Conservation (phyloP, 2,329 filamentous ascomycete species). For the Aspergillus sp. region DNA sequence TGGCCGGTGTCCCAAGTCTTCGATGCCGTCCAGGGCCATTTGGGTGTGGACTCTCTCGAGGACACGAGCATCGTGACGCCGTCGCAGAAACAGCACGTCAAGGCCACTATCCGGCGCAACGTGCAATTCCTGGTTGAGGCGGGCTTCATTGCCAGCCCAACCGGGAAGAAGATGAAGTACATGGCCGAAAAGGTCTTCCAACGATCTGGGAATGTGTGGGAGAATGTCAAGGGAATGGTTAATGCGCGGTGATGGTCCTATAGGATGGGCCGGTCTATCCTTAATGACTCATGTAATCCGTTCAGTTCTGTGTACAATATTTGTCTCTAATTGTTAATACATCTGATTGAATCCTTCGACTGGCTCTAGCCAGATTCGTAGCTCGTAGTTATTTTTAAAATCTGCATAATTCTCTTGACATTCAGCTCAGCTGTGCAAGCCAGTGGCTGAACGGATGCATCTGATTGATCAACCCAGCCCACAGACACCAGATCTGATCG, state of each 20-base stretch:
- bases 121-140: slow-evolving; percentile 13
- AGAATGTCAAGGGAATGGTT: slow-evolving; percentile 15
- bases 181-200: slow-evolving; percentile 15
- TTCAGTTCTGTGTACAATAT: background rate
- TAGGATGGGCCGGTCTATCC: slow-evolving; percentile 3
- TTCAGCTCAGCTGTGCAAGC: background rate
- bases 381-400: background rate
- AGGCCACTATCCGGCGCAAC: slow-evolving; percentile 10
- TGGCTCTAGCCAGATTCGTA: background rate
- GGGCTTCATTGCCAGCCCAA: slow-evolving; percentile 13
- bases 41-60: slow-evolving; percentile 4
- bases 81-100: slow-evolving; percentile 14
- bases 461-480: background rate
- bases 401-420: background rate
- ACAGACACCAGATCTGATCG: background rate
- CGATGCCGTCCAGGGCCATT: slow-evolving; percentile 8
- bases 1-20: slow-evolving; percentile 12
- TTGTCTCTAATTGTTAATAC: background rate
- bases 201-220: slow-evolving; percentile 15
- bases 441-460: background rate
- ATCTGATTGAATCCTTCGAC: background rate
- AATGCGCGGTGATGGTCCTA: slow-evolving; percentile 4
- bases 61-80: slow-evolving; percentile 10
- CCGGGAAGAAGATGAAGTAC: slow-evolving; percentile 15
- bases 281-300: slow-evolving; percentile 1